Base-by-base conservation (phyloP, 352 stramenopile species). In the Halophytophthora batemanensis region DNA sequence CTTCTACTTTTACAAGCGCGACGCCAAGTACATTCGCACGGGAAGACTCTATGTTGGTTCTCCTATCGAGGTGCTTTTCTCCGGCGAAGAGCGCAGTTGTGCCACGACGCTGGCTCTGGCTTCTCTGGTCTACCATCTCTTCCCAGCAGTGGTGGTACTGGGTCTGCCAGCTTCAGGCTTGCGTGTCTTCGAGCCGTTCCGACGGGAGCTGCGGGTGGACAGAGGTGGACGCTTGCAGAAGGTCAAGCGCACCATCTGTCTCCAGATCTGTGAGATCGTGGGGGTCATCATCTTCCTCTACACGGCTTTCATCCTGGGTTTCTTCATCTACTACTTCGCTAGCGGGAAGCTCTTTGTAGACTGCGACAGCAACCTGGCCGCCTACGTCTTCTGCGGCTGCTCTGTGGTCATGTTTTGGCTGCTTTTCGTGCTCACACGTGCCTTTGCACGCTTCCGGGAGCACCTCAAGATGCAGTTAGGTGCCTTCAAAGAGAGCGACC, bases 391-490 rank as follows among this genome's bases (percentile, higher is more conserved):
- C 43, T 71, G 63, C 6, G 19, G 44, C 13, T 58, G 69, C 15
- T 71, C 76, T 0, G 17, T 77, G 5, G 34, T 79, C 31, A 76
- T 87, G 17, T 90, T 83, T 41, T 76, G 56, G 53, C 59, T 86
- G 40, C 71, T 86, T 17, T 87, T 85, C 31, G 60, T 83, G 18
- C 66, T 89, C 39, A 77, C 90, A 38, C 67, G 69, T 7, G 79
- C 77, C 34, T 94, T 88, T 59, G 82, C 74, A 14, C 66, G 79
- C 29, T 92, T 91, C 50, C 76, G 84, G 7, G 82, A 94, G 46
- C 83, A 94, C 49, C 56, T 94, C 6, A 92, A 90, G 53, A 90
- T 91, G 82, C 80, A 91, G 46, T 57, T 93, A 2, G 82, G 82
- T 6, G 82, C 82, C 33, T 93, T 90, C 37, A 86, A 83, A 22